These are phyloP conservation scores for Colletotrichum plurivorum DNA, from an alignment of 2,329 filamentous ascomycete species.

Conservation along the genomic window DNA sequence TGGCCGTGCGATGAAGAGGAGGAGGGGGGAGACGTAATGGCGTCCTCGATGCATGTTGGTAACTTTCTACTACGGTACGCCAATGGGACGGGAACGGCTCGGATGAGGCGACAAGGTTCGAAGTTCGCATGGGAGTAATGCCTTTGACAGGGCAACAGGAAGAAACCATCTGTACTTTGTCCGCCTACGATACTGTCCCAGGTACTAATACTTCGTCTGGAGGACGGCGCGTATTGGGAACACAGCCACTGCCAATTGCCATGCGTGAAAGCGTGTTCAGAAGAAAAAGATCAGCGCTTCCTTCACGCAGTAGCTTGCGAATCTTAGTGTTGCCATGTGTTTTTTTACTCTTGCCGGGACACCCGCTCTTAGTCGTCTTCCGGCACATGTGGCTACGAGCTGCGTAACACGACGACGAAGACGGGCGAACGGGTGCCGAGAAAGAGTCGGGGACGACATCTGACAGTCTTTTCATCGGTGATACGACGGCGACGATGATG, in stretches of 20 bases:
- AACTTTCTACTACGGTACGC: background rate
- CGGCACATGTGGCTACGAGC: too few relatives aligned
- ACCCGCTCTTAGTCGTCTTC: too few relatives aligned
- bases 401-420: background rate
- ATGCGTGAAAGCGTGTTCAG: too few relatives aligned
- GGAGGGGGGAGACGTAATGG: constrained; percentile 14
- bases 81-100: background rate
- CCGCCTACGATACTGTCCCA: too few relatives aligned
- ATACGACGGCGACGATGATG: background rate
- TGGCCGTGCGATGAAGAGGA: constrained; percentile 1
- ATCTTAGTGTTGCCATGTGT: too few relatives aligned
- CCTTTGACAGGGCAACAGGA: background rate
- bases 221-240: too few relatives aligned
- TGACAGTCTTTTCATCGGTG: background rate
- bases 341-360: too few relatives aligned
- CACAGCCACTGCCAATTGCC: too few relatives aligned
- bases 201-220: background rate
- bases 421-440: background rate
- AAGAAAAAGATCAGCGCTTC: too few relatives aligned
- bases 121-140: constrained; percentile 14
- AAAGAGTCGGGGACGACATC: background rate
- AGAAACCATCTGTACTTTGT: background rate
- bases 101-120: constrained; percentile 13
- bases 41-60: background rate
- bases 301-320: too few relatives aligned